Conservation (phyloP, 345 rosid species). For the Hirschfeldia incana region DNA sequence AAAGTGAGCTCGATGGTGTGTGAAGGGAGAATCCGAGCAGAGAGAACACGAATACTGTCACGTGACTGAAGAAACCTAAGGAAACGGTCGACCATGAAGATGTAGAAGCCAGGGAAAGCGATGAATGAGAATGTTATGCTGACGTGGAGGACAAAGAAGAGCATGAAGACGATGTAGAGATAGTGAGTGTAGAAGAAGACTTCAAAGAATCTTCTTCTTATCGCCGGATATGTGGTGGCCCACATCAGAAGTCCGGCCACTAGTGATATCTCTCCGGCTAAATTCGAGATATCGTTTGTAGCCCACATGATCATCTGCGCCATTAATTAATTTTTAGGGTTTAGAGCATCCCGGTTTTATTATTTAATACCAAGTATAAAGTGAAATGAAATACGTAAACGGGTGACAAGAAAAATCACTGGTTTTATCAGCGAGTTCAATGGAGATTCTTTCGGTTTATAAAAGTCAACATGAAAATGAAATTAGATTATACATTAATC, state of each 20-base stretch:
- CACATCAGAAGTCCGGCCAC: slow-evolving; percentile 60
- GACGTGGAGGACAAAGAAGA: slow-evolving; percentile 70
- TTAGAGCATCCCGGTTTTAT: not conserved
- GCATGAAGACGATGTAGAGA: slow-evolving; percentile 63
- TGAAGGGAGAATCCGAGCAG: slow-evolving; percentile 69
- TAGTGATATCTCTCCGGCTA: slow-evolving; percentile 73
- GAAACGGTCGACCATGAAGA: slow-evolving; percentile 76
- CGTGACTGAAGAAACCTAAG: slow-evolving; percentile 76
- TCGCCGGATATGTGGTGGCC: slow-evolving; percentile 62
- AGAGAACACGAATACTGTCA: slow-evolving; percentile 44
- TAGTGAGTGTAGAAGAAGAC: slow-evolving; percentile 79
- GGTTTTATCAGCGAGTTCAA: not conserved
- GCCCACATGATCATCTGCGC: slow-evolving; percentile 58
- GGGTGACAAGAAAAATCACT: not conserved
- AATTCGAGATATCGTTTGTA: slow-evolving; percentile 45
- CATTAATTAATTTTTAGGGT: not conserved
- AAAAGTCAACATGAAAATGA: not conserved
- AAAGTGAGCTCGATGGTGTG: slow-evolving; percentile 70
- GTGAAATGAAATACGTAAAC: not conserved
- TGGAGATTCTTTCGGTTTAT: not conserved
- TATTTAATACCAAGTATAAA: not conserved
- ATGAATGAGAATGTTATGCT: slow-evolving; percentile 53
- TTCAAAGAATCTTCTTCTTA: slow-evolving; percentile 67
- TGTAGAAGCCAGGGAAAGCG: slow-evolving; percentile 78
- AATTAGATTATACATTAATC: slow-evolving; percentile 46